These are phyloP conservation scores for Psidium guajava DNA, from an alignment of 345 rosid species.

Conservation along the genomic window DNA sequence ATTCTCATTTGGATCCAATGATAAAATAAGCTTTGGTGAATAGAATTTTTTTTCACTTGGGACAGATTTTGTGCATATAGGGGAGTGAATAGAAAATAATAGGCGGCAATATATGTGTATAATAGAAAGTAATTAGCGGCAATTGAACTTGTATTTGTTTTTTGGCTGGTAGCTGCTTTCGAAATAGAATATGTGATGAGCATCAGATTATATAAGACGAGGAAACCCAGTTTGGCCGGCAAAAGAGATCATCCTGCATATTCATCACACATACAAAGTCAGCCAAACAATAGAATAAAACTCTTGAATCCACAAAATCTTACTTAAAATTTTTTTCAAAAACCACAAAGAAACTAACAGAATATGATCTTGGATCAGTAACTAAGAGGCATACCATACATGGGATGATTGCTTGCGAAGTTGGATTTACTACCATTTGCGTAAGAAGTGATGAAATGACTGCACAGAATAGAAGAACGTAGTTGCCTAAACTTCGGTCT, in stretches of 20 bases:
- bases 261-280: conserved; percentile 7
- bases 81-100: not conserved
- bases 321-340: not conserved
- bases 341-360: not conserved
- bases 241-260: not conserved
- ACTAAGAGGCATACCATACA: not conserved
- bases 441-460: not conserved
- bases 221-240: conserved; percentile 11
- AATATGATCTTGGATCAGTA: not conserved
- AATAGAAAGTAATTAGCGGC: not conserved
- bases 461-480: not conserved
- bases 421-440: not conserved
- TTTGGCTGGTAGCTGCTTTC: not conserved
- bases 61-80: not conserved
- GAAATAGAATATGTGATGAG: conserved; percentile 8
- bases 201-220: conserved; percentile 4
- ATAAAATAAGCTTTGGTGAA: not conserved
- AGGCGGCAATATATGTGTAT: not conserved
- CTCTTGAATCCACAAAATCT: not conserved
- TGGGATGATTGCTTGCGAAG: not conserved
- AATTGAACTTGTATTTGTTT: not conserved
- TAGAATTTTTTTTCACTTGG: not conserved
- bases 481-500: not conserved
- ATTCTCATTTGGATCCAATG: not conserved
- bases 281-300: not conserved